Conservation (phyloP, 2,329 filamentous ascomycete species). For the Diaporthe citri region DNA sequence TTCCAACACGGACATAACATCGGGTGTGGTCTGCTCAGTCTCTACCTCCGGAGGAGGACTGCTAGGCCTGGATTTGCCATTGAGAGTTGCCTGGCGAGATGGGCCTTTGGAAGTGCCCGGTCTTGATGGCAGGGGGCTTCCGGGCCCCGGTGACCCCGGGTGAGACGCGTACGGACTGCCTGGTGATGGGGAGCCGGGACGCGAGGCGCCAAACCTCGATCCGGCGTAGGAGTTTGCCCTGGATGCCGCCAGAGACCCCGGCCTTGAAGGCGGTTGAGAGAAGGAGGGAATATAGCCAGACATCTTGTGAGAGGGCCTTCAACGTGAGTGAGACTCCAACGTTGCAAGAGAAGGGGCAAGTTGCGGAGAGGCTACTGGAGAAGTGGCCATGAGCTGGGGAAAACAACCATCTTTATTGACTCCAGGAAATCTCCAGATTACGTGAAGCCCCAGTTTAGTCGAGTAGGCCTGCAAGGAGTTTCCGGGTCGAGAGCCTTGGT, state of each 20-base stretch:
- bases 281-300: constrained; percentile 39
- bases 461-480: constrained; percentile 22
- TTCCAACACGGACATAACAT: constrained; percentile 35
- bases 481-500: constrained; percentile 19
- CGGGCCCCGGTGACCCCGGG: constrained; percentile 25
- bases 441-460: constrained; percentile 34
- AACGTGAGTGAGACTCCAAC: constrained; percentile 22
- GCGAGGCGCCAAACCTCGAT: constrained; percentile 26
- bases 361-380: constrained; percentile 16
- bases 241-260: constrained; percentile 39
- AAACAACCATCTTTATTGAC: constrained; percentile 30
- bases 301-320: constrained; percentile 22
- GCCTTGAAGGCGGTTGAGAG: constrained; percentile 35
- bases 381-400: constrained; percentile 35
- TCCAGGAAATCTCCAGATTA: constrained; percentile 30
- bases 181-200: constrained; percentile 17
- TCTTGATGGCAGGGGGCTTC: constrained; percentile 36
- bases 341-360: constrained; percentile 19
- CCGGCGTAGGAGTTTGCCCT: constrained; percentile 37
- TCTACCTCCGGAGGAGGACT: constrained; percentile 23
- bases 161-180: constrained; percentile 22
- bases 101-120: constrained; percentile 35
- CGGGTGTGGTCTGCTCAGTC: constrained; percentile 38
- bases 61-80: constrained; percentile 32
- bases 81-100: constrained; percentile 18